phyloP scores from a whole-genome alignment of 1,284 basidiomycete genomes.

The Cryptococcus neoformans region DNA sequence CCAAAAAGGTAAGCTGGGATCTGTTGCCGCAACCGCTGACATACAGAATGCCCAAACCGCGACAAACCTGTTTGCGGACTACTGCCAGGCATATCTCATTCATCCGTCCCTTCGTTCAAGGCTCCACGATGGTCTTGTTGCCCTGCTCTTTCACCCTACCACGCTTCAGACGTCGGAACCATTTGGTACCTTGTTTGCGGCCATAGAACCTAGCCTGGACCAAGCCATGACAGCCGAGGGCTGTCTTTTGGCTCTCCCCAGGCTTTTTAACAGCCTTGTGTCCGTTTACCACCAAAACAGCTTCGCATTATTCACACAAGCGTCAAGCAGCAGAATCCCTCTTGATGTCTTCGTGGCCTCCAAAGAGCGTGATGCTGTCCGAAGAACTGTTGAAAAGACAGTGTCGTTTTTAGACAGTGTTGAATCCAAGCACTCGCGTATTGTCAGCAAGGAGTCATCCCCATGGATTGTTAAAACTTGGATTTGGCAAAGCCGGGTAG shows the following conservation, averaged over 20 bases:
- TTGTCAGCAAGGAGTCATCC: not conserved
- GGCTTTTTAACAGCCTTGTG: constrained; percentile 25
- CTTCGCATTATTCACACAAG: constrained; percentile 33
- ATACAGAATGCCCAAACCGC: constrained; percentile 23
- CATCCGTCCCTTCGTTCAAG: constrained; percentile 13
- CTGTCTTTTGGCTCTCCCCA: constrained; percentile 12
- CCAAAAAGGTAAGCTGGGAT: constrained; percentile 27
- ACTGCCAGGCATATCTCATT: constrained; percentile 12
- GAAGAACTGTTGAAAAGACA: constrained; percentile 13
- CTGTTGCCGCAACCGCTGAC: not conserved
- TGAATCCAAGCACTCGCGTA: constrained; percentile 7
- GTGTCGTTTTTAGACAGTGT: constrained; percentile 17
- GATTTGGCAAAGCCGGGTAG: constrained; percentile 15
- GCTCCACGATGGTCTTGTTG: constrained; percentile 14
- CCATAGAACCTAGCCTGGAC: not conserved
- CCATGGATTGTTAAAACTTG: constrained; percentile 3
- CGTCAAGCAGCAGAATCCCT: constrained; percentile 23
- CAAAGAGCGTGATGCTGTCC: constrained; percentile 31
- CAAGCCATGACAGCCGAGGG: not conserved
- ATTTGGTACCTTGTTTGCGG: constrained; percentile 11
- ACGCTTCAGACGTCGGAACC: constrained; percentile 23
- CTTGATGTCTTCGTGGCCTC: constrained; percentile 36
- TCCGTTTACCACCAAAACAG: constrained; percentile 17
- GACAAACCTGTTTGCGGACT: constrained; percentile 18
- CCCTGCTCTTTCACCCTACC: constrained; percentile 26